Percentiles rank a stretch among this genome's conserved stretches.
These are phyloP conservation scores for Emericellopsis cladophorae DNA, from an alignment of 2,329 filamentous ascomycete species.

Conservation along the genomic window DNA sequence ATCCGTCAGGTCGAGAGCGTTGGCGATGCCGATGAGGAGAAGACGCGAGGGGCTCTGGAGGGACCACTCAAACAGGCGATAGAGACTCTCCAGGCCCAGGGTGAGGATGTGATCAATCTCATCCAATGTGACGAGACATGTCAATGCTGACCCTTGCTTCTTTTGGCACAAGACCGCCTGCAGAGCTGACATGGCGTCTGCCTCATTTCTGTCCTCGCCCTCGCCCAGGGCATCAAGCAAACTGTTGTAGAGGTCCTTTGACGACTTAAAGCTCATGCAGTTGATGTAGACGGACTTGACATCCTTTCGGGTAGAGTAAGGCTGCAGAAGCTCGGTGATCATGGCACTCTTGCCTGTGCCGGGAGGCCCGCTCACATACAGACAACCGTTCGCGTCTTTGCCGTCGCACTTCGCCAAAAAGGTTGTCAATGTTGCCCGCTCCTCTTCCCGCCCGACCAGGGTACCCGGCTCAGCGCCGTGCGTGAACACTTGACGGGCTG, in stretches of 20 bases:
- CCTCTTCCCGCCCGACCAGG: slow-evolving; percentile 64
- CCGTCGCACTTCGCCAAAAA: slow-evolving; percentile 54
- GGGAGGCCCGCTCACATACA: slow-evolving; percentile 91
- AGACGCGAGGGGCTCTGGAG: slow-evolving; percentile 69
- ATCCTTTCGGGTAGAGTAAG: slow-evolving; percentile 34
- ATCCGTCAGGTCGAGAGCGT: slow-evolving; percentile 89
- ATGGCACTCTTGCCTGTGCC: slow-evolving; percentile 96
- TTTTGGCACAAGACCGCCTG: slow-evolving; percentile 59
- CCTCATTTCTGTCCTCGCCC: slow-evolving; percentile 42
- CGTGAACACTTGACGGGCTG: slow-evolving; percentile 77
- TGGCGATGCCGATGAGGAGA: slow-evolving; percentile 83
- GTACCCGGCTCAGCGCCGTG: slow-evolving; percentile 63
- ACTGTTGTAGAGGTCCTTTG: slow-evolving; percentile 72
- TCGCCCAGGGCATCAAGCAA: slow-evolving; percentile 58
- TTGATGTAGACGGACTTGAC: slow-evolving; percentile 75
- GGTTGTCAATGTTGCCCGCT: slow-evolving; percentile 48
- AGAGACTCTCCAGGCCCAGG: slow-evolving; percentile 77
- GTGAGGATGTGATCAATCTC: slow-evolving; percentile 92
- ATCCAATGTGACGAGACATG: slow-evolving; percentile 80
- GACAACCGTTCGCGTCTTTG: slow-evolving; percentile 54
- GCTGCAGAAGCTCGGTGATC: slow-evolving; percentile 64
- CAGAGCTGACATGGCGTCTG: slow-evolving; percentile 54
- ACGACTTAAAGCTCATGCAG: slow-evolving; percentile 91
- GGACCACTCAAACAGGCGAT: slow-evolving; percentile 95
- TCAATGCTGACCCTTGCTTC: slow-evolving; percentile 38